These are phyloP conservation scores for Phytomonas francai DNA, from an alignment of 208 protist species.

Conservation along the genomic window DNA sequence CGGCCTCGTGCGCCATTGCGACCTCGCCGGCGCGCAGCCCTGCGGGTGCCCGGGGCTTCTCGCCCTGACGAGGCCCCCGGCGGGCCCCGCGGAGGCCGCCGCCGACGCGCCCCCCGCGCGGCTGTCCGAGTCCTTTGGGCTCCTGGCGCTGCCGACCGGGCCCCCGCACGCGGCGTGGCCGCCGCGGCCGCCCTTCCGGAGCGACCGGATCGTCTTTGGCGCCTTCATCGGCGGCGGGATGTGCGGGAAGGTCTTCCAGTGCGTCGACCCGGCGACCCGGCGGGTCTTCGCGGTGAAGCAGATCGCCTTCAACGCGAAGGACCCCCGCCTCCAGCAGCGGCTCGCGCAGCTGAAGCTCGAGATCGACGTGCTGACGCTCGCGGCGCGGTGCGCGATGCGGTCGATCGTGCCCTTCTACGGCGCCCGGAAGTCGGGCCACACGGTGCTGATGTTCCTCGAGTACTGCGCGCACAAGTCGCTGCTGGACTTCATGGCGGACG, in stretches of 20 bases:
- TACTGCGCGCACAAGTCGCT: constrained; percentile 82
- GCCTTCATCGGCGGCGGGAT: constrained; percentile 78
- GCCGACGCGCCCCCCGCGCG: neutral
- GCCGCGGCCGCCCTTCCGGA: constrained; percentile 39
- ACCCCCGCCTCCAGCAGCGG: constrained; percentile 58
- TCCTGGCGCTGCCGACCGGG: constrained; percentile 40
- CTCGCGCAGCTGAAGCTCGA: constrained; percentile 72
- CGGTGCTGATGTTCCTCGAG: constrained; percentile 89
- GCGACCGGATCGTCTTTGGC: constrained; percentile 66
- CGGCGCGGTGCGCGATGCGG: constrained; percentile 44
- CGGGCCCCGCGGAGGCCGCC: neutral
- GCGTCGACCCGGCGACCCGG: constrained; percentile 74
- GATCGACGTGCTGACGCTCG: constrained; percentile 76
- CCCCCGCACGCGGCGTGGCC: constrained; percentile 37
- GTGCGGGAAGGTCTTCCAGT: constrained; percentile 86
- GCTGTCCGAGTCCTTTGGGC: constrained; percentile 18
- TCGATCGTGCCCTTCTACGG: constrained; percentile 86
- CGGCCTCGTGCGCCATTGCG: neutral
- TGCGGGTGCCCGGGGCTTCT: neutral
- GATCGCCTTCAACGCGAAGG: constrained; percentile 79
- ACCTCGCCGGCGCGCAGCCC: constrained; percentile 3
- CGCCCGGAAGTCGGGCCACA: constrained; percentile 73
- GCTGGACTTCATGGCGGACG: constrained; percentile 60
- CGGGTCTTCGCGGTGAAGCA: constrained; percentile 78
- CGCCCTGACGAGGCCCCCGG: neutral